phyloP scores from a whole-genome alignment of 768 basidiomycete genomes.

The Mycena rosella region DNA sequence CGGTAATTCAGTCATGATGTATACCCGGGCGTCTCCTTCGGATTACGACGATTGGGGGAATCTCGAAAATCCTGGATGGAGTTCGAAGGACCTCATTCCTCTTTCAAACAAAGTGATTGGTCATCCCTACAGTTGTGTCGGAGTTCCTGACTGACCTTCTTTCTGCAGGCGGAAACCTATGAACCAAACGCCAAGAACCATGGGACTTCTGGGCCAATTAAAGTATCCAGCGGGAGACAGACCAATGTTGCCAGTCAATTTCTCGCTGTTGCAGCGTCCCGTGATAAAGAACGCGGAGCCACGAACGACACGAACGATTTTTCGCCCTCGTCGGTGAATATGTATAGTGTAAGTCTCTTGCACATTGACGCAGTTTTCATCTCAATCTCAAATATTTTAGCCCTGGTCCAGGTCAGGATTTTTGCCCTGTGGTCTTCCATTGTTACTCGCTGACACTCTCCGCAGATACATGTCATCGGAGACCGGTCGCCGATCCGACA shows the following conservation, averaged over 20 bases:
- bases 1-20: constrained; percentile 59
- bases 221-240: constrained; percentile 57
- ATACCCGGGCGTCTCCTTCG: constrained; percentile 69
- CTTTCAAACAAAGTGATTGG: constrained; percentile 64
- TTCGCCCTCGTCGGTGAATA: constrained; percentile 48
- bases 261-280: constrained; percentile 57
- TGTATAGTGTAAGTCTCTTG: constrained; percentile 60
- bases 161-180: constrained; percentile 56
- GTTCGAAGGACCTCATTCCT: constrained; percentile 68
- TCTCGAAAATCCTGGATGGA: constrained; percentile 70
- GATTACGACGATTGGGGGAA: constrained; percentile 77
- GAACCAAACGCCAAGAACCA: constrained; percentile 52
- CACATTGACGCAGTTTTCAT: background rate
- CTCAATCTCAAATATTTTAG: constrained; percentile 44
- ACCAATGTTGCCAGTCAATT: constrained; percentile 61
- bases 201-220: constrained; percentile 64
- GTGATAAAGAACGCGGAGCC: constrained; percentile 60
- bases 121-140: too few relatives aligned
- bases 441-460: background rate
- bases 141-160: too few relatives aligned
- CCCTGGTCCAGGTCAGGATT: constrained; percentile 64
- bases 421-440: background rate
- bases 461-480: constrained; percentile 65
- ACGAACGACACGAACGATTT: constrained; percentile 66
- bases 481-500: constrained; percentile 69